Evolutionary conservation across 768 basidiomycete genomes (phyloP), one percentile per base, ranked within the genome.

Genomic region (Lactarius evosmus): DNA sequence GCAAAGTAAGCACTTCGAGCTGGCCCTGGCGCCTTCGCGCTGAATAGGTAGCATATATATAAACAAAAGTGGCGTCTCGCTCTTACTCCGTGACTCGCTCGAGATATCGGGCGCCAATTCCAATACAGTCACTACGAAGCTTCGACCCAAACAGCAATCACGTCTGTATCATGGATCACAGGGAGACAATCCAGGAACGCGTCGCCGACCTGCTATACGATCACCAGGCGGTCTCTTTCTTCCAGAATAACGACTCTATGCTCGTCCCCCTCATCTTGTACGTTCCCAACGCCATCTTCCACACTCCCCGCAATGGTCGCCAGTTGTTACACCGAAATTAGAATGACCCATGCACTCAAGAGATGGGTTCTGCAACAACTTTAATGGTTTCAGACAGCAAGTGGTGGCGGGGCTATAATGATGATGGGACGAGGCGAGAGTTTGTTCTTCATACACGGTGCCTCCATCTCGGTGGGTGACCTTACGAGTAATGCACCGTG

Each of bases 171-270:
- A 90, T 92, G 0, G 82, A 93, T 72, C 92, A 93, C 72, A 88
- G 88, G 63, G 84, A 79, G 14, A 85, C 80, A 9, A 85, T 96
- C 1, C 89, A 93, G 59, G 95, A 97, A 75, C 82, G 83, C 54
- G 91, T 98, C 22, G 95, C 92, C 16, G 76, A 83, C 65, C 85
- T 79, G 73, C 74, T 88, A 52, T 97, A 97, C 76, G 87, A 94
- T 72, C 95, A 91, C 75, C 83, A 80, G n/a, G 91, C 87, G 8
- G 86, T 89, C 53, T 89, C 91, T 3, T 98, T 98, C 80, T 98
- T 98, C 83, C 95, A 98, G 72, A 98, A 97, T 79, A 98, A 98
- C 82, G 95, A 95, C 72, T 85, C 90, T 7, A 89, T 96, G 50
- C 83, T 98, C 34, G 80, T 85, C 7, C 86, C 91, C 0, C 82